Base-by-base conservation (phyloP, 2,329 filamentous ascomycete genomes). In the Daldinia eschscholtzii region DNA sequence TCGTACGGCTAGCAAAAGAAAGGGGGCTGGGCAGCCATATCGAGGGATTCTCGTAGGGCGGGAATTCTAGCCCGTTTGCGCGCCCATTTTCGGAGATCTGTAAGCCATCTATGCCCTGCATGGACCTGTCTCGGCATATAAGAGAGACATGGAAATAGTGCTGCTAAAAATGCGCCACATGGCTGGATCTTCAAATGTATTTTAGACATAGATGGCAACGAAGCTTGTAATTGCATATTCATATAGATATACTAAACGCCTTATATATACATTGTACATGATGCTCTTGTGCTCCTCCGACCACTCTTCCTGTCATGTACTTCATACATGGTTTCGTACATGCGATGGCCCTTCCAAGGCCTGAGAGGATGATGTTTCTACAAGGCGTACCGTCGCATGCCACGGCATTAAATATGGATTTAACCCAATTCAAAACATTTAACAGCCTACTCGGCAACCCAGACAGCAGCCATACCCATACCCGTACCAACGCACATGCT, bases 401-500 rank as follows among this genome's bases (percentile, higher is more conserved):
- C 12, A 52, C 26, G 46, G 26, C 52, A 55, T 55, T 23, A 28
- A 4, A 42, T 13, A 42, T 4, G 37, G 2, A 23, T 18, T 57
- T 42, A 42, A 42, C 12, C 37, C 20, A 1, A 42, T n/a, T 26
- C 15, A 15, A 28, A n/a, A 57, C 7, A 28, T 37, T 6, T 18
- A 28, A 52, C 15, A 18, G 1, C 33, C 79, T 93, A 97, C 85
- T 97, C 94, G 2, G 93, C 93, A 73, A 98, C 94, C 94, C 94
- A 98, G 67, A 98, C 91, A 68, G 94, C 93, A 64, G 94, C 94
- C 93, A 98, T 97, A 59, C 95, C 95, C 96, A 98, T 98, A 60
- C 94, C 95, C 2, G 95, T 98, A 58, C 95, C 96, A 57, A 98
- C 84, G 80, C 96, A 99, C 96, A 98, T 98, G 81, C 92, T 95